These are phyloP conservation scores for Neurospora tetrasperma DNA, from an alignment of 495 filamentous ascomycete genomes.

Conservation along the genomic window DNA sequence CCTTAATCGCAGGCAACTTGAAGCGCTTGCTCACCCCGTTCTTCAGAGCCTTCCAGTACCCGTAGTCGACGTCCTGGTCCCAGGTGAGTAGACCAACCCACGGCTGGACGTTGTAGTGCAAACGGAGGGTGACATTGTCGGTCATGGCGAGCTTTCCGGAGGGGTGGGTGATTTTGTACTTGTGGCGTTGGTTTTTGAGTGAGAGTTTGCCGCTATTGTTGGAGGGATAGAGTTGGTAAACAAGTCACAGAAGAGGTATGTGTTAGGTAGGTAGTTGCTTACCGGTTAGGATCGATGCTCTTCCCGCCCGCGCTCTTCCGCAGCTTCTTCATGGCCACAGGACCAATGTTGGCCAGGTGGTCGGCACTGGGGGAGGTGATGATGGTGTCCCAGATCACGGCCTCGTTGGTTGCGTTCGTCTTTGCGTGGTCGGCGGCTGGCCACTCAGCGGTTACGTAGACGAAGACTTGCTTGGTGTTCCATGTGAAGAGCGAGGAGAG, in stretches of 20 bases:
- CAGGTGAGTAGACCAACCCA: constrained; percentile 87
- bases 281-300: constrained; percentile 42
- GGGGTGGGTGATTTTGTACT: constrained; percentile 91
- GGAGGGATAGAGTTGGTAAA: neutral
- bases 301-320: constrained; percentile 40
- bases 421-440: constrained; percentile 37
- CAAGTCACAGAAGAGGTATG: neutral
- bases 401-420: constrained; percentile 50
- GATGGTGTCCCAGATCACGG: constrained; percentile 92
- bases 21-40: constrained; percentile 59
- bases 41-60: constrained; percentile 51
- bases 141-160: constrained; percentile 59
- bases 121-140: constrained; percentile 61
- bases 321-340: constrained; percentile 42
- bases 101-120: constrained; percentile 95
- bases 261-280: constrained; percentile 3
- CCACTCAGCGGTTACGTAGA: constrained; percentile 86
- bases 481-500: constrained; percentile 90
- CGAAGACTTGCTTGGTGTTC: constrained; percentile 99
- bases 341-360: constrained; percentile 44
- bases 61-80: constrained; percentile 49
- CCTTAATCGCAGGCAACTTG: constrained; percentile 64
- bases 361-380: constrained; percentile 59
- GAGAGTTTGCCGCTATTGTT: constrained; percentile 49
- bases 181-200: constrained; percentile 71